A percentile compares a stretch with the other conserved stretches of the same genome.
Conservation (phyloP, 116 monocot genomes). For the Posidonia oceanica region DNA sequence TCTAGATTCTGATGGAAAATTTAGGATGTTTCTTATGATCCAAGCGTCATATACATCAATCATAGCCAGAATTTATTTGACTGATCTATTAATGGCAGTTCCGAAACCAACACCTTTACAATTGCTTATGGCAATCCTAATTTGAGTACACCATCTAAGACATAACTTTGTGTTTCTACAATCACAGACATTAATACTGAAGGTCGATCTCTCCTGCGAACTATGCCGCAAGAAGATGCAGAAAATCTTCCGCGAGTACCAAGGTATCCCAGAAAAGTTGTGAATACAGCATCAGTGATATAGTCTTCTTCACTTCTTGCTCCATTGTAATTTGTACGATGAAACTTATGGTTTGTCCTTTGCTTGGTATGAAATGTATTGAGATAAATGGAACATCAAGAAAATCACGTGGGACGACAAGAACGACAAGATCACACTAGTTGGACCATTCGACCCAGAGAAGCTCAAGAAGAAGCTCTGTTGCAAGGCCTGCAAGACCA, state of each 20-base stretch:
- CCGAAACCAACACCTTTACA: no score
- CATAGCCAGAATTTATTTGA: no score
- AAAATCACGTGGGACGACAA: constrained; percentile 23
- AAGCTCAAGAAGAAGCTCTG: constrained; percentile 22
- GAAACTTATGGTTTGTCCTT: no score
- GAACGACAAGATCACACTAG: constrained; percentile 21
- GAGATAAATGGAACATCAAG: constrained; percentile 18
- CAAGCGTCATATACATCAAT: no score
- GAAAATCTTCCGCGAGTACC: background rate
- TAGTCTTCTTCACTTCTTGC: no score
- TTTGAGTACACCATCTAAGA: no score
- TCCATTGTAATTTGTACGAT: background rate
- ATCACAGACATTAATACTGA: background rate
- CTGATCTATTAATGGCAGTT: no score
- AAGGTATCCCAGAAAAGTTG: background rate
- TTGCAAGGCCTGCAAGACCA: constrained; percentile 29
- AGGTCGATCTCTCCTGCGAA: background rate
- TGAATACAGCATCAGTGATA: background rate
- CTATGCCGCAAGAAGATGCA: background rate
- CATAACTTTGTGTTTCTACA: no score
- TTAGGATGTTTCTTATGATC: no score
- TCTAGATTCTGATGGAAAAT: no score
- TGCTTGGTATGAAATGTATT: background rate
- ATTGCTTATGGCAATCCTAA: no score
- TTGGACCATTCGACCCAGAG: constrained; percentile 22